Evolutionary conservation across 768 basidiomycete genomes (phyloP), one percentile per base, ranked within the genome.

Genomic region (Phaeolepiota aurea): DNA sequence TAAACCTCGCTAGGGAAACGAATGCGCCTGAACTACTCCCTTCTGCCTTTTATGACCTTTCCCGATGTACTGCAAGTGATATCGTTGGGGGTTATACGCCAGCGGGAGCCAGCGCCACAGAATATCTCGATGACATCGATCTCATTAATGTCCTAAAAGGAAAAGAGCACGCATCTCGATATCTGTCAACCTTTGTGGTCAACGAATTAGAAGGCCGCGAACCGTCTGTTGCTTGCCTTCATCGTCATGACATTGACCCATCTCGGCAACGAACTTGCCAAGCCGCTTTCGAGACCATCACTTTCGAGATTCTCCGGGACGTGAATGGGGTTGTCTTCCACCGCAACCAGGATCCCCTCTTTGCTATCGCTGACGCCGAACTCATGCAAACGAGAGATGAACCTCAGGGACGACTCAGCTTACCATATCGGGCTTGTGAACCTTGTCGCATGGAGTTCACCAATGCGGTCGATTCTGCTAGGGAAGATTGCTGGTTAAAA

Each of bases 21-120:
- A 59, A 73, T 31, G 68, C 76, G 0, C 63, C 62, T 0, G 71
- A 77, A 48, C 71, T 87, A 22, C 65, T 87, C 2, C 82, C 84
- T 3, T 72, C 85, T 20, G 84, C 84, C 3, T 84, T 85, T 60
- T 88, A 88, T 56, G 86, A 87, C 55, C 71, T 88, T 31, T 86
- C 80, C 15, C 80, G 86, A 30, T 75, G 63, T 49, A 61, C 72
- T 20, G 76, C 81, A 1, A 84, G 77, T 50, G 74, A 76, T 37
- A 74, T 76, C 22, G 72, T 73, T 20, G 56, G 65, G 4, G 82
- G 80, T 4, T 64, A 71, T 54, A 65, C 58, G 41, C 67, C 57
- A 32, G 46, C 50, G 61, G 14, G 43, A 56, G 37, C 58, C 49
- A 40, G 54, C 43, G 12, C 55, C 41, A 7, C 68, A n/a, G 15